Percentiles rank a stretch among this genome's conserved stretches.
phyloP scores from a whole-genome alignment of 129 eudicot species.

The Apium graveolens region DNA sequence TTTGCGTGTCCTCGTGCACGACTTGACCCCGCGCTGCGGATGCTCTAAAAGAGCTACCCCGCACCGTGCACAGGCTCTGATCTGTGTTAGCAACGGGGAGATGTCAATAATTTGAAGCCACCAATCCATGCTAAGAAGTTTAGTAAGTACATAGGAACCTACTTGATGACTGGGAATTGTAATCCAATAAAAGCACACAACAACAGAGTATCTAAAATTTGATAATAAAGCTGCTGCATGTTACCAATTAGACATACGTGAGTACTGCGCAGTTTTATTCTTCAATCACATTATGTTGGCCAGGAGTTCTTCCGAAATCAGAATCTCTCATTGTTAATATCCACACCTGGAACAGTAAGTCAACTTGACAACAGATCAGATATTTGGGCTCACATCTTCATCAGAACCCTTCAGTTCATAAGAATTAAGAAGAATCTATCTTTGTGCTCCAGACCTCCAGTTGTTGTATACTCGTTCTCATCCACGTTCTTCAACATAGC shows the following conservation, averaged over 20 bases:
- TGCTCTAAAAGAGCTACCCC: no score
- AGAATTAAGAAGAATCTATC: neutral
- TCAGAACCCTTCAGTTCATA: neutral
- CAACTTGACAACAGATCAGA: neutral
- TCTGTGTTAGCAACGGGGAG: slow-evolving; percentile 84
- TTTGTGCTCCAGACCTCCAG: neutral
- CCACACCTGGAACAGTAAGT: neutral
- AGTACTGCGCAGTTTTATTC: neutral
- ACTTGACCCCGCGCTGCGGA: no score
- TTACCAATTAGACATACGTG: neutral
- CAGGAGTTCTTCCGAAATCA: neutral
- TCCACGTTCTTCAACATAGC: neutral
- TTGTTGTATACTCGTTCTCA: neutral
- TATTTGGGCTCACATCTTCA: neutral
- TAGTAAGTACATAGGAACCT: slow-evolving; percentile 31
- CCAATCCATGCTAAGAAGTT: slow-evolving; percentile 58
- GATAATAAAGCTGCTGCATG: neutral
- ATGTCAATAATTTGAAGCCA: slow-evolving; percentile 64
- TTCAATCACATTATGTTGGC: neutral
- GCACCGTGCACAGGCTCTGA: no score
- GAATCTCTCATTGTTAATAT: neutral
- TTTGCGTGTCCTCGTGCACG: no score
- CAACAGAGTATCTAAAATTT: neutral
- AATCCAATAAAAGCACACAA: slow-evolving; percentile 54
- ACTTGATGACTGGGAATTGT: slow-evolving; percentile 38